A percentile compares a stretch with the other conserved stretches of the same genome.
Evolutionary conservation across 257 asterid species (phyloP).

Genomic region (Petunia secreta): DNA sequence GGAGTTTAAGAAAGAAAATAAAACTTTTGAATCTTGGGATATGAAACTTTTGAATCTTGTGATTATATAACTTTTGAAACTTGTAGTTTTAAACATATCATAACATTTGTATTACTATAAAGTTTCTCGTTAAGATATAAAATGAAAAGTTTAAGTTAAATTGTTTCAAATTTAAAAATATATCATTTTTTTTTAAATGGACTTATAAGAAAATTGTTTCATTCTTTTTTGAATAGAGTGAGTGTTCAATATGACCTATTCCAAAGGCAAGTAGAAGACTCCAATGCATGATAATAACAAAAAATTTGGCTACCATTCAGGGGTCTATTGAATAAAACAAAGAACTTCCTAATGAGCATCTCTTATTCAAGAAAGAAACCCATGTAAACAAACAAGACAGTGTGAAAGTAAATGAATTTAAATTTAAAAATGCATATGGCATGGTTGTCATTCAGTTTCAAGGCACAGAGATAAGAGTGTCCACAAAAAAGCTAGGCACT

Average conservation of each 20-base stretch:
- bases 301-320: neutral
- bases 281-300: neutral
- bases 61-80: too few relatives aligned
- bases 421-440: neutral
- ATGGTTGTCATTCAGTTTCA: neutral
- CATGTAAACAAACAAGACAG: neutral
- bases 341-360: neutral
- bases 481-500: neutral
- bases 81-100: too few relatives aligned
- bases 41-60: too few relatives aligned
- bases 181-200: too few relatives aligned
- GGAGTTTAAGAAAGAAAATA: too few relatives aligned
- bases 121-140: too few relatives aligned
- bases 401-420: neutral
- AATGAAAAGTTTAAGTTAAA: too few relatives aligned
- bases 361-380: conserved; percentile 17
- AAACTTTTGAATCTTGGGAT: too few relatives aligned
- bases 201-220: too few relatives aligned
- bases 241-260: neutral
- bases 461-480: neutral
- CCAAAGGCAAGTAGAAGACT: neutral
- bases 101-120: too few relatives aligned
- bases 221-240: too few relatives aligned
- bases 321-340: neutral
- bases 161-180: too few relatives aligned